Evolutionary conservation across 768 basidiomycete genomes (phyloP), one percentile per base, ranked within the genome.

Genomic region (Hypsizygus marmoreus): DNA sequence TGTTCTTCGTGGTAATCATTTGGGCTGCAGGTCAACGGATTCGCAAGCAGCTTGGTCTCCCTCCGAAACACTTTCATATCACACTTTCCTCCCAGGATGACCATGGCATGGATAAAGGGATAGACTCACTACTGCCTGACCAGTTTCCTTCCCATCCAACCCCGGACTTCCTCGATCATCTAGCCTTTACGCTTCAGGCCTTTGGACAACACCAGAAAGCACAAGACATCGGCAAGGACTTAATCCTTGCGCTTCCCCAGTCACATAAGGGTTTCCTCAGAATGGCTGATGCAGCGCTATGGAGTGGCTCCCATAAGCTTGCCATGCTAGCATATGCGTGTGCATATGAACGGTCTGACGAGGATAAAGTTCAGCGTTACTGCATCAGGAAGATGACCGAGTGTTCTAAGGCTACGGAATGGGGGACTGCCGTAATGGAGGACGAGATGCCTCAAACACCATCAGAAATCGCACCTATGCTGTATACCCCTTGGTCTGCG

Each of bases 271-370:
- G 79, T 0, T 81, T 72, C 51, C 61, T 82, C 12, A 63, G 82
- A 39, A 62, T 81, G 6, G 81, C 63, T 16, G 79, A 81, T 47
- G 65, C 72, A 8, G 66, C 75, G 4, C 53, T 72, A 11, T 54
- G 57, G 24, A 48, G 58, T 4, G 55, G 57, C 4, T 54, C 58
- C 13, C 55, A 59, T 49, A 83, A 83, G 55, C 65, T 79, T 10
- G 73, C 79, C 0, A 82, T 82, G 77, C 65, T 82, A 4, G 68
- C 78, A 0, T 82, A 72, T 52, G 79, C 73, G n/a, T 68, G 66
- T 33, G 73, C 74, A 4, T 73, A 72, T 47, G 64, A 72, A 8
- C 69, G 69, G 11, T 56, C 69, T 2, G 42, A 56, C 4, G 72
- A 76, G 29, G 49, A 56, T 5, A 74, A 71, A 47, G 45, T 71